Conservation (phyloP, 495 filamentous ascomycete species). For the Trichoderma reesei region DNA sequence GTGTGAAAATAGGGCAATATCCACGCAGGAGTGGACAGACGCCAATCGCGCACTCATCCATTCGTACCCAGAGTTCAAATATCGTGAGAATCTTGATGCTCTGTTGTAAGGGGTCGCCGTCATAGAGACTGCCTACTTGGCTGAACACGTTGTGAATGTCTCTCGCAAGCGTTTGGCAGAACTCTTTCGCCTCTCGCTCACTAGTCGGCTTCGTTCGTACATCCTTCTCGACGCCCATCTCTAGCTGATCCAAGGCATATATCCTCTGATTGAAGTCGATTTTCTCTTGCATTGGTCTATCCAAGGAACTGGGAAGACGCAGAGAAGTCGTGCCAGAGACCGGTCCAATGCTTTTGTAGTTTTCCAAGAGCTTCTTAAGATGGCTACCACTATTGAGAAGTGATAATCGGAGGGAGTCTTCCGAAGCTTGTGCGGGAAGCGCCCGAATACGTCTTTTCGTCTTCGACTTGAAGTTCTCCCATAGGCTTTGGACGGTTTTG, state of each 20-base stretch:
- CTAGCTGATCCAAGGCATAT: conserved; percentile 15
- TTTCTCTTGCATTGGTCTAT: conserved; percentile 15
- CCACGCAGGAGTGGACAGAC: conserved; percentile 27
- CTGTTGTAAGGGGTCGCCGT: conserved; percentile 34
- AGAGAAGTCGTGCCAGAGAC: neutral
- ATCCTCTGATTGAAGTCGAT: conserved; percentile 15
- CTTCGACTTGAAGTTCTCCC: conserved; percentile 21
- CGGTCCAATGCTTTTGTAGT: too few relatives aligned
- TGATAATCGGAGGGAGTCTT: conserved; percentile 23
- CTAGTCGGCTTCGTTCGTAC: neutral
- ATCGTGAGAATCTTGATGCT: conserved; percentile 32
- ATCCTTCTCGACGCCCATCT: conserved; percentile 8
- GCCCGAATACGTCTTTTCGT: conserved; percentile 26
- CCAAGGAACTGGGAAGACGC: neutral
- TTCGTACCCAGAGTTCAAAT: conserved; percentile 34
- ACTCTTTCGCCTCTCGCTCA: neutral
- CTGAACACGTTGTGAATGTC: conserved; percentile 30
- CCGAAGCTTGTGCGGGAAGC: conserved; percentile 30
- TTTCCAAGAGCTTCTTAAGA: neutral
- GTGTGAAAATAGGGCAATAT: conserved; percentile 30
- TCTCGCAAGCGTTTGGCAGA: conserved; percentile 27
- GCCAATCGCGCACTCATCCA: conserved; percentile 27
- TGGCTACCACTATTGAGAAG: conserved; percentile 33
- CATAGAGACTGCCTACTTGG: conserved; percentile 28
- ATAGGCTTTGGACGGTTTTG: conserved; percentile 15